phyloP scores from a whole-genome alignment of 352 stramenopile species.

The Pythium periplocum region DNA sequence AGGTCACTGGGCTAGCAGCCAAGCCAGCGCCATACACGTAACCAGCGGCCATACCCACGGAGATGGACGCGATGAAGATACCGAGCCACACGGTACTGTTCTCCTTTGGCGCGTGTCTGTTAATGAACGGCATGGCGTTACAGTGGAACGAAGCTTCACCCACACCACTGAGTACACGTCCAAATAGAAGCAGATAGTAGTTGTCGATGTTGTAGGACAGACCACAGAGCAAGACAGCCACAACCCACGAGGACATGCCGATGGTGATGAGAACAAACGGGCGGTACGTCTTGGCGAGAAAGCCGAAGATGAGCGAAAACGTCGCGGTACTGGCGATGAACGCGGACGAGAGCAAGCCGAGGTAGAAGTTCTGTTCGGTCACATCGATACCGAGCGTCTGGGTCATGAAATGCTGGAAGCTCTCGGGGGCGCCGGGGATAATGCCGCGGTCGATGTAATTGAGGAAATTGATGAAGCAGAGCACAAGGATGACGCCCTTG shows the following conservation, averaged over 20 bases:
- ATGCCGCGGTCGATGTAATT: conserved; percentile 83
- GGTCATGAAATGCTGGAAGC: conserved; percentile 77
- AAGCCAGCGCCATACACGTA: conserved; percentile 48
- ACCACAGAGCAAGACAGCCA: conserved; percentile 66
- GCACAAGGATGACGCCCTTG: conserved; percentile 23
- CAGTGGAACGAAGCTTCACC: conserved; percentile 85
- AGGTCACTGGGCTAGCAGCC: conserved; percentile 26
- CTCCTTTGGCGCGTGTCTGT: conserved; percentile 50
- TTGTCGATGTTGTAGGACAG: conserved; percentile 46
- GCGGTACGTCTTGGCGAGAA: conserved; percentile 63
- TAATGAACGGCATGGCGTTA: conserved; percentile 84
- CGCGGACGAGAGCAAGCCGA: conserved; percentile 67
- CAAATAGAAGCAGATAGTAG: conserved; percentile 74
- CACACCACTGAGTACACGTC: conserved; percentile 71
- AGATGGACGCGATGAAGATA: conserved; percentile 85
- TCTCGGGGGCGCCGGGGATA: conserved; percentile 55
- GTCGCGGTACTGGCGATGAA: conserved; percentile 89
- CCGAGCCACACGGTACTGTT: conserved; percentile 75
- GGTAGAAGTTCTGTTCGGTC: conserved; percentile 37
- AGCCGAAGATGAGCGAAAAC: conserved; percentile 73
- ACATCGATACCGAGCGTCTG: conserved; percentile 29
- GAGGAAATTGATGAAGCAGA: conserved; percentile 50
- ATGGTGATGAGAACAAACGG: conserved; percentile 75
- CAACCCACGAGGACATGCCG: conserved; percentile 73
- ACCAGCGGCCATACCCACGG: conserved; percentile 70